Percentiles rank a stretch among this genome's conserved stretches.
Evolutionary conservation across 371 early-diverging fungal genomes (phyloP).

Genomic region (Zychaea mexicana): DNA sequence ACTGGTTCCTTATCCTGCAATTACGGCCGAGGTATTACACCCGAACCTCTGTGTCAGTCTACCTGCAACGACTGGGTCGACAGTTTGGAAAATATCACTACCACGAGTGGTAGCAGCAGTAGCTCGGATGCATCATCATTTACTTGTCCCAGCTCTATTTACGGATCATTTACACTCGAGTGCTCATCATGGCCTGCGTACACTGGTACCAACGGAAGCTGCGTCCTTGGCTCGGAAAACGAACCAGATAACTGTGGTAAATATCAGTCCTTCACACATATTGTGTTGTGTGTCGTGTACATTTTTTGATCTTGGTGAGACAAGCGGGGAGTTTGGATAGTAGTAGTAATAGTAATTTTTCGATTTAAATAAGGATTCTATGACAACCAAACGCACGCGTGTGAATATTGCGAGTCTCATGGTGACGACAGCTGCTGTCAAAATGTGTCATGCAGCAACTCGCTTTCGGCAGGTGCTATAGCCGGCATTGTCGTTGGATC

Average conservation of each 20-base stretch:
- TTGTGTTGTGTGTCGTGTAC: background rate
- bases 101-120: constrained; percentile 12
- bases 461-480: constrained; percentile 29
- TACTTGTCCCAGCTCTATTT: background rate
- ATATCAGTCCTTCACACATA: background rate
- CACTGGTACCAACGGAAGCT: constrained; percentile 25
- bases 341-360: background rate
- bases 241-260: constrained; percentile 48
- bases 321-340: no score
- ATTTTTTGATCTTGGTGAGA: no score
- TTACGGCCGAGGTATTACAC: constrained; percentile 14
- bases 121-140: background rate
- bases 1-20: constrained; percentile 32
- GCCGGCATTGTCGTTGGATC: constrained; percentile 30
- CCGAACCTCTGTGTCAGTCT: constrained; percentile 34
- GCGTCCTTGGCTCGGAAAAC: constrained; percentile 42
- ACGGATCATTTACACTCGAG: constrained; percentile 8
- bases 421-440: constrained; percentile 27
- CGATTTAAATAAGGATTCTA: constrained; percentile 25
- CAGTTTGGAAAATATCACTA: constrained; percentile 21
- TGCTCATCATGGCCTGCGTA: constrained; percentile 34
- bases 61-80: constrained; percentile 33
- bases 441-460: constrained; percentile 5
- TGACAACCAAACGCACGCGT: constrained; percentile 20
- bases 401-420: constrained; percentile 24